Base-by-base conservation (phyloP, 2,329 filamentous ascomycete genomes). In the Fusarium veterinarium region DNA sequence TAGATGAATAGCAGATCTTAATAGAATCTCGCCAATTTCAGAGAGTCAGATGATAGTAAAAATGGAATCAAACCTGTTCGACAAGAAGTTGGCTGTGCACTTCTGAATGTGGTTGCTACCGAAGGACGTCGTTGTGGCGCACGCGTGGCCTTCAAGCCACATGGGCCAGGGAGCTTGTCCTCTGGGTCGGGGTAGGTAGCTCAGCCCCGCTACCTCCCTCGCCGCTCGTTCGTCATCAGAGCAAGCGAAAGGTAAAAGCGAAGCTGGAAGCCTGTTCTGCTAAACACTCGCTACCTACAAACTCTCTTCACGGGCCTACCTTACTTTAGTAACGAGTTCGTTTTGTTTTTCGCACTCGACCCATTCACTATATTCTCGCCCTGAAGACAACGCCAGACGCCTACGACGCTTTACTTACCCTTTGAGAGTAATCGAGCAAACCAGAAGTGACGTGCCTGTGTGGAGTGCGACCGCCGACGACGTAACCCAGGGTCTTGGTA, bases 181-280 rank as follows among this genome's bases (percentile, higher is more conserved):
- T 28, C 35, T 42, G 33, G 40, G 45, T 60, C 37, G 28, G 57
- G 55, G 23, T 25, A 57, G 46, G 46, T 58, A 62, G 67, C 72
- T 75, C 61, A 75, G 72, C 72, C 72, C 72, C 71, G 57, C 71
- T 71, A n/a, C 44, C 40, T 73, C 56, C 20, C 65, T 63, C 59
- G 64, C 65, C 65, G 66, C 66, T 64, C 45, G 56, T 66, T 71
- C 72, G 74, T 75, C 72, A 75, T 74, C 72, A 75, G 61, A 48
- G 60, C 31, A 8, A 35, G 31, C 23, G 65, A 59, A 59, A 40
- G 55, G 40, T 41, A 46, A 42, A 58, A 57, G 33, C 45, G 58
- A 46, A 61, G 45, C 52, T 64, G 46, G 45, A 56, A 64, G 71
- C 71, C 67, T 68, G 64, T 49, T 65, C 48, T 66, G 53, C 28